These are phyloP conservation scores for Ascodesmis nigricans DNA, from an alignment of 495 filamentous ascomycete genomes.

Conservation along the genomic window DNA sequence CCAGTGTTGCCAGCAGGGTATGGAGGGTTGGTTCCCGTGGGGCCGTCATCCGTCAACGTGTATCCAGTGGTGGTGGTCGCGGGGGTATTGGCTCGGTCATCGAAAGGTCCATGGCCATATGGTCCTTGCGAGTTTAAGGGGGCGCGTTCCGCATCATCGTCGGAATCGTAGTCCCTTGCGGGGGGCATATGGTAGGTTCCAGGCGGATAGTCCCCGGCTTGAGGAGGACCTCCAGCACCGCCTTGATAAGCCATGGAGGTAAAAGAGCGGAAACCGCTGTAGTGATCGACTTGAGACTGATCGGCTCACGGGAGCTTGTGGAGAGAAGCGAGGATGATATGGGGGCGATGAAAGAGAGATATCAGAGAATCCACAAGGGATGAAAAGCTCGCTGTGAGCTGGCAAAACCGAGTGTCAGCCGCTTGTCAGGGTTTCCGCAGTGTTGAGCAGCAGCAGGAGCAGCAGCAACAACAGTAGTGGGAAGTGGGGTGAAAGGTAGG, in stretches of 20 bases:
- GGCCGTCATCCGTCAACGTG: conserved; percentile 53
- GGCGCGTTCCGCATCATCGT: conserved; percentile 20
- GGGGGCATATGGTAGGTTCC: conserved; percentile 23
- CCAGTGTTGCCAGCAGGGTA: conserved; percentile 22
- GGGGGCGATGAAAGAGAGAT: too few relatives aligned
- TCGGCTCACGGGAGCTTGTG: too few relatives aligned
- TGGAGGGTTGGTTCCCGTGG: conserved; percentile 28
- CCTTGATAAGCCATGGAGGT: conserved; percentile 22
- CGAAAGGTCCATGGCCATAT: conserved; percentile 18
- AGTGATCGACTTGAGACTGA: too few relatives aligned
- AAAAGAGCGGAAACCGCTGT: too few relatives aligned
- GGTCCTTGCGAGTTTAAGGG: conserved; percentile 19
- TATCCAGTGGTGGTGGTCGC: conserved; percentile 32
- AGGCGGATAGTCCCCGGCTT: conserved; percentile 20
- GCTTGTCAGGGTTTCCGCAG: too few relatives aligned
- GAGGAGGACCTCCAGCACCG: conserved; percentile 15
- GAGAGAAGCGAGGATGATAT: too few relatives aligned
- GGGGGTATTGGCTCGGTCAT: conserved; percentile 7
- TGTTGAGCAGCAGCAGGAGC: too few relatives aligned
- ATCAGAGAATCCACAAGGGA: too few relatives aligned
- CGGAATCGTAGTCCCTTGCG: conserved; percentile 21
- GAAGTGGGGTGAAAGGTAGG: too few relatives aligned
- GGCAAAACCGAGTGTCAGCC: too few relatives aligned
- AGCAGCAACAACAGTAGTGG: too few relatives aligned
- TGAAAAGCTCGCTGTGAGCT: too few relatives aligned